Evolutionary conservation across 2,329 filamentous ascomycete genomes (phyloP).

Genomic region (Cladophialophora psammophila): DNA sequence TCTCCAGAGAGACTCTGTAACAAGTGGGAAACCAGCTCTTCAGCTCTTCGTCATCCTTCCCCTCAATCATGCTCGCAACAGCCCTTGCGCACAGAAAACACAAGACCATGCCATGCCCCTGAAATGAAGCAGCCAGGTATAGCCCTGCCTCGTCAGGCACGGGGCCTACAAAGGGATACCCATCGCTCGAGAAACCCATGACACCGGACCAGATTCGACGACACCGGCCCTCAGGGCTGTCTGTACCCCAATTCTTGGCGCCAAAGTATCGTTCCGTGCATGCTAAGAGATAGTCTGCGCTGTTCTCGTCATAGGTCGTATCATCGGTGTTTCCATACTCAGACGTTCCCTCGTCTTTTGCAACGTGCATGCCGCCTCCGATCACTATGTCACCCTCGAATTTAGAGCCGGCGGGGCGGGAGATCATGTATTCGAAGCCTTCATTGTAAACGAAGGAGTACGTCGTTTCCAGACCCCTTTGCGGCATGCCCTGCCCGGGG

Average conservation of each 20-base stretch:
- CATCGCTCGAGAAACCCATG: constrained; percentile 64
- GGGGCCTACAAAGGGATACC: constrained; percentile 61
- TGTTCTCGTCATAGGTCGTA: constrained; percentile 38
- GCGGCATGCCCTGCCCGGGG: constrained; percentile 43
- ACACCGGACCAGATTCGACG: constrained; percentile 62
- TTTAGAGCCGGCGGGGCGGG: constrained; percentile 39
- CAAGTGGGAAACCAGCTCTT: constrained; percentile 35
- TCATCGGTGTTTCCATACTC: constrained; percentile 44
- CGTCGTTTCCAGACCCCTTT: constrained; percentile 37
- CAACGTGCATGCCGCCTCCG: constrained; percentile 38
- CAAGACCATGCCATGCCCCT: constrained; percentile 40
- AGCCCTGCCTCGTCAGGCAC: constrained; percentile 48
- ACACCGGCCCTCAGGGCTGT: constrained; percentile 52
- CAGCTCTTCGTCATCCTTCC: constrained; percentile 20
- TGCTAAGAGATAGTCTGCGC: constrained; percentile 41
- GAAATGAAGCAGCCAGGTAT: constrained; percentile 35
- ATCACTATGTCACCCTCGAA: constrained; percentile 46
- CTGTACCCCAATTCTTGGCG: constrained; percentile 53
- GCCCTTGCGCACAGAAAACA: constrained; percentile 37
- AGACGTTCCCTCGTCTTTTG: constrained; percentile 23
- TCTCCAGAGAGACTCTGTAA: constrained; percentile 34
- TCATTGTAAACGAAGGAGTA: constrained; percentile 42
- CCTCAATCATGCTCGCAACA: constrained; percentile 32
- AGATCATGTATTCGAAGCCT: constrained; percentile 51
- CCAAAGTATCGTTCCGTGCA: constrained; percentile 45